Percentiles rank a stretch among this genome's conserved stretches.
Conservation (phyloP, 352 stramenopile species). For the Thalassiosira mediterranea region DNA sequence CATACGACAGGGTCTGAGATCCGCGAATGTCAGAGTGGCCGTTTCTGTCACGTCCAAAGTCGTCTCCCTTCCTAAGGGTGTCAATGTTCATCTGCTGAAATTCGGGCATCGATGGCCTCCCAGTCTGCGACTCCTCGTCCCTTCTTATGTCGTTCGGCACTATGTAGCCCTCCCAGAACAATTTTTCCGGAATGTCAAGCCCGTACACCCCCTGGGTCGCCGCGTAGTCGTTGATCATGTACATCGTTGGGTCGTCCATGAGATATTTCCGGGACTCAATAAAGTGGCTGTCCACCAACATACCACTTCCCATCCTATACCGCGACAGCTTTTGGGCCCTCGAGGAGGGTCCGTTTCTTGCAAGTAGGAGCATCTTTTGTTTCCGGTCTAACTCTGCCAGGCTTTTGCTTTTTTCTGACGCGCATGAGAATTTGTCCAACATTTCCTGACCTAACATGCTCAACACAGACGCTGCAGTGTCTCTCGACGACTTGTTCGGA, state of each 20-base stretch:
- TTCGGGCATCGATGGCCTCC: too few relatives aligned
- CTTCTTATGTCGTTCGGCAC: constrained; percentile 48
- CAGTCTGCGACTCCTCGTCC: constrained; percentile 18
- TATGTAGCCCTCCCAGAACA: constrained; percentile 59
- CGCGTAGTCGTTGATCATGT: constrained; percentile 11
- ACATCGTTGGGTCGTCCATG: not conserved
- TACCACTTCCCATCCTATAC: too few relatives aligned
- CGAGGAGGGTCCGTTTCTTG: too few relatives aligned
- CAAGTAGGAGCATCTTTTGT: too few relatives aligned
- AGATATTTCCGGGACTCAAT: too few relatives aligned
- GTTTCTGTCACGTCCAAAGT: too few relatives aligned
- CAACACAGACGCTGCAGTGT: constrained; percentile 24
- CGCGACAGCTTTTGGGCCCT: too few relatives aligned
- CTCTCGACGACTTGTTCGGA: not conserved
- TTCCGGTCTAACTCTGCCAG: too few relatives aligned
- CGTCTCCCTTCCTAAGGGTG: constrained; percentile 11
- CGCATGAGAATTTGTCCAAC: constrained; percentile 6
- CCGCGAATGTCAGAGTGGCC: too few relatives aligned
- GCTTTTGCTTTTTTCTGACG: too few relatives aligned
- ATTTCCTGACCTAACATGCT: constrained; percentile 25
- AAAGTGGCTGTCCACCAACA: too few relatives aligned
- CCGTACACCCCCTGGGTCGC: constrained; percentile 25
- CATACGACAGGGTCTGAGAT: too few relatives aligned
- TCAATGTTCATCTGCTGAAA: constrained; percentile 63
- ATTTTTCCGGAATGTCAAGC: constrained; percentile 53